phyloP scores from a whole-genome alignment of 2,329 filamentous ascomycete species.

The Botrytis pseudocinerea region DNA sequence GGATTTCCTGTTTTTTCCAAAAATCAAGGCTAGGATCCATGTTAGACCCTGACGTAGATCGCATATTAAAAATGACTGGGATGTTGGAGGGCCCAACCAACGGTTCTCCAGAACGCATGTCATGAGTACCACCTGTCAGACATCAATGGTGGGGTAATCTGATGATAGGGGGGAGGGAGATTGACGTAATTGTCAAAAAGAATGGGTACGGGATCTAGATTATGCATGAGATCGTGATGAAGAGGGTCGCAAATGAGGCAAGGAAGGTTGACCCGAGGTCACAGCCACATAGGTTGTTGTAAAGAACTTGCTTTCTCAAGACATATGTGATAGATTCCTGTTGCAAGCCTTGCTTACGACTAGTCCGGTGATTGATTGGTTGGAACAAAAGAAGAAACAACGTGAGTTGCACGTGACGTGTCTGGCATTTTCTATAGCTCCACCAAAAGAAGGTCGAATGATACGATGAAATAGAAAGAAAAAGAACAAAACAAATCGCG shows the following conservation, averaged over 20 bases:
- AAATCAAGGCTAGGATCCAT: slow-evolving; percentile 18
- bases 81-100: not conserved
- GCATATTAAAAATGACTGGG: slow-evolving; percentile 10
- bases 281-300: not conserved
- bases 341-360: not conserved
- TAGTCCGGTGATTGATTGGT: not conserved
- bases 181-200: slow-evolving; percentile 12
- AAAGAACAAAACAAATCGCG: not conserved
- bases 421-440: not conserved
- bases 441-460: not conserved
- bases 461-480: not conserved
- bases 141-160: not conserved
- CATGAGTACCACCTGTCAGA: not conserved
- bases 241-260: not conserved
- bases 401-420: not conserved
- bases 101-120: not conserved
- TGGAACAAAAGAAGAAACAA: not conserved
- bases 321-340: not conserved
- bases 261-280: slow-evolving; percentile 9
- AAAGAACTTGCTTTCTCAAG: not conserved
- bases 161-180: not conserved
- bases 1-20: slow-evolving; percentile 10
- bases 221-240: slow-evolving; percentile 18
- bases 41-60: slow-evolving; percentile 19
- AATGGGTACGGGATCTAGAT: slow-evolving; percentile 8